Percentiles rank a stretch among this genome's conserved stretches.
Evolutionary conservation across 2,329 filamentous ascomycete species (phyloP).

Genomic region (Fusarium nematophilum): DNA sequence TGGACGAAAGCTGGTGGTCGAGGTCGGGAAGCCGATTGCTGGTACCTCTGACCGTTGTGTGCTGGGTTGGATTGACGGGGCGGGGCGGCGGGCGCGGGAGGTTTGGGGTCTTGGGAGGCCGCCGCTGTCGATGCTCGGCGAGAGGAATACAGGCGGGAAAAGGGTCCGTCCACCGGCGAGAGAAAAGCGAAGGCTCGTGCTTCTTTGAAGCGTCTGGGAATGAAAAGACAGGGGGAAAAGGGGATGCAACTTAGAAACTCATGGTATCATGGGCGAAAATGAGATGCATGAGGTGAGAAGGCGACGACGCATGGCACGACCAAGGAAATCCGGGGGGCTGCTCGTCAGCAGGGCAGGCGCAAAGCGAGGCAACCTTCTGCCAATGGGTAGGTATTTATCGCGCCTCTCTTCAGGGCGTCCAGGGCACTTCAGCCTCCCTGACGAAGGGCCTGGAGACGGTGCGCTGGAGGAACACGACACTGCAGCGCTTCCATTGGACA

Average conservation of each 20-base stretch:
- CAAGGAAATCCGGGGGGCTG: slow-evolving; percentile 29
- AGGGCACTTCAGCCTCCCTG: slow-evolving; percentile 29
- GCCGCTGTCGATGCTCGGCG: slow-evolving; percentile 30
- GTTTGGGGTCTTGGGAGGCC: slow-evolving; percentile 39
- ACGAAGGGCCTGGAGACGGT: no score
- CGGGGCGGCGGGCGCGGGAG: slow-evolving; percentile 34
- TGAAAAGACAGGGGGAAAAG: slow-evolving; percentile 17
- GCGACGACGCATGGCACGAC: slow-evolving; percentile 23
- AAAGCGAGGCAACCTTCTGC: slow-evolving; percentile 19
- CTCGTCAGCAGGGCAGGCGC: slow-evolving; percentile 33
- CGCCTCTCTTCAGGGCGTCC: slow-evolving; percentile 27
- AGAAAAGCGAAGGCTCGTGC: slow-evolving; percentile 29
- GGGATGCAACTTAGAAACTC: slow-evolving; percentile 20
- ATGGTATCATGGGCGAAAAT: slow-evolving; percentile 36
- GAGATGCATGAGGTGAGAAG: slow-evolving; percentile 25
- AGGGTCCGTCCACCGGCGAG: slow-evolving; percentile 31
- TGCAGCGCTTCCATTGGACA: slow-evolving; percentile 22
- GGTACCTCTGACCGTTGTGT: slow-evolving; percentile 22
- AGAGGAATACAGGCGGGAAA: slow-evolving; percentile 27
- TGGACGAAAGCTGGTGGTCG: slow-evolving; percentile 26
- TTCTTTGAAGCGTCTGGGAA: slow-evolving; percentile 17
- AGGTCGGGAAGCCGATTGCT: slow-evolving; percentile 20
- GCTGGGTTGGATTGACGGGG: slow-evolving; percentile 24
- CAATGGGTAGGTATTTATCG: slow-evolving; percentile 30
- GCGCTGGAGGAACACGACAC: slow-evolving; percentile 5